Evolutionary conservation across 2,329 filamentous ascomycete genomes (phyloP).

Genomic region (Diplodia corticola): DNA sequence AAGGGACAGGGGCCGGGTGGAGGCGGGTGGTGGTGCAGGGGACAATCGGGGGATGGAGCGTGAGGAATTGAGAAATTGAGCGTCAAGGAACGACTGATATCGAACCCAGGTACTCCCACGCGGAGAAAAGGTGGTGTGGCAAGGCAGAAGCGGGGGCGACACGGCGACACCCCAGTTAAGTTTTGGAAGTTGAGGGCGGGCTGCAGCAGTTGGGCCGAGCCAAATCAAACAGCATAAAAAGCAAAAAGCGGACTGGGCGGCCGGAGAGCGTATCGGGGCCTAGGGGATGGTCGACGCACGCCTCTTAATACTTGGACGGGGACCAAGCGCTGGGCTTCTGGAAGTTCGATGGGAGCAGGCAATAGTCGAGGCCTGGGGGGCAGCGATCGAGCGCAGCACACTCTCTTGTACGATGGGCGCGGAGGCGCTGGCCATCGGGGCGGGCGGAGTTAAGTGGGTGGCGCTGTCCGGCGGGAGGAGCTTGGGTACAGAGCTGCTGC

Average conservation of each 20-base stretch:
- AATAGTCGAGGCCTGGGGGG: slow-evolving; percentile 2
- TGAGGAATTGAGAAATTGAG: background rate
- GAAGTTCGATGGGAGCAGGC: slow-evolving; percentile 15
- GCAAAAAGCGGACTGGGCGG: slow-evolving; percentile 11
- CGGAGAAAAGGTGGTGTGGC: background rate
- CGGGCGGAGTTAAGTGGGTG: slow-evolving; percentile 21
- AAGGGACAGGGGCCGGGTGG: background rate
- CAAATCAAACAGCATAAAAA: slow-evolving; percentile 17
- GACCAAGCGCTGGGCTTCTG: background rate
- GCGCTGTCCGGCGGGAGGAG: slow-evolving; percentile 9
- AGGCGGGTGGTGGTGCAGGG: background rate
- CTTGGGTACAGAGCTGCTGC: background rate
- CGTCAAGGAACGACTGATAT: slow-evolving; percentile 24
- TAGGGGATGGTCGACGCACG: background rate
- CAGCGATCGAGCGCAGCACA: slow-evolving; percentile 18
- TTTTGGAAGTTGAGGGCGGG: background rate
- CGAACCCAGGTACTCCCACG: slow-evolving; percentile 22
- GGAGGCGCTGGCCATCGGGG: slow-evolving; percentile 13
- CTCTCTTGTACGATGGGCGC: slow-evolving; percentile 16
- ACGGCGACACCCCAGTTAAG: slow-evolving; percentile 13
- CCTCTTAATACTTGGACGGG: background rate
- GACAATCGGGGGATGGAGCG: background rate
- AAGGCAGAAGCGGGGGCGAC: slow-evolving; percentile 17
- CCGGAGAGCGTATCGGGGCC: background rate
- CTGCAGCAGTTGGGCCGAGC: slow-evolving; percentile 1